These are phyloP conservation scores for Cercophora samala DNA, from an alignment of 495 filamentous ascomycete genomes.

Conservation along the genomic window DNA sequence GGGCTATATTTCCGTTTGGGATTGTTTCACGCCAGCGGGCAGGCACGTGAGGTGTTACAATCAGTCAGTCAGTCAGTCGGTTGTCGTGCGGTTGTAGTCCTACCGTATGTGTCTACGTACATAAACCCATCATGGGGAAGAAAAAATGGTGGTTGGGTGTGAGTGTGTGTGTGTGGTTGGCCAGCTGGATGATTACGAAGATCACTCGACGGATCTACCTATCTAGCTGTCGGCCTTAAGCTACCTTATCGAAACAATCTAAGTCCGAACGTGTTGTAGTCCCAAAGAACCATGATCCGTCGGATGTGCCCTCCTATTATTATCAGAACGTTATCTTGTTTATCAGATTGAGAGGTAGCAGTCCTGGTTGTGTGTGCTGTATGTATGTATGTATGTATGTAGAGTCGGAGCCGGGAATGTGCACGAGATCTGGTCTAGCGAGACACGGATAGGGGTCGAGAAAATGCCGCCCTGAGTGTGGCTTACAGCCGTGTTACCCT, in stretches of 20 bases:
- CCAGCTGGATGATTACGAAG: no score
- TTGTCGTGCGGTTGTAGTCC: no score
- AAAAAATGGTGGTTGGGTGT: no score
- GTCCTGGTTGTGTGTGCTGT: no score
- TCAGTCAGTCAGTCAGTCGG: no score
- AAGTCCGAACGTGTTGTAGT: not conserved
- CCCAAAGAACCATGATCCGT: not conserved
- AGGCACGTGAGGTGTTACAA: not conserved
- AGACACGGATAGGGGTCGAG: not conserved
- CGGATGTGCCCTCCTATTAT: not conserved
- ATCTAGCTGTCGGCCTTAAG: not conserved
- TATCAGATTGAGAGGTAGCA: not conserved
- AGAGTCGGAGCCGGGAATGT: not conserved
- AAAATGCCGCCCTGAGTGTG: not conserved
- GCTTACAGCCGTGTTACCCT: constrained; percentile 3
- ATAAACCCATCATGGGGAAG: not conserved
- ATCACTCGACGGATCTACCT: not conserved
- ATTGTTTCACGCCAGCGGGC: not conserved
- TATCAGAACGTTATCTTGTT: not conserved
- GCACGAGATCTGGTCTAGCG: not conserved
- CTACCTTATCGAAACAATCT: not conserved
- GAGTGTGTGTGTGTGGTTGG: no score
- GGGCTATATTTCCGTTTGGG: not conserved
- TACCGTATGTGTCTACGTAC: not conserved
- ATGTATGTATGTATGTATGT: not conserved